Evolutionary conservation across 1,284 basidiomycete species (phyloP).

Genomic region (Austroboletus niveus): DNA sequence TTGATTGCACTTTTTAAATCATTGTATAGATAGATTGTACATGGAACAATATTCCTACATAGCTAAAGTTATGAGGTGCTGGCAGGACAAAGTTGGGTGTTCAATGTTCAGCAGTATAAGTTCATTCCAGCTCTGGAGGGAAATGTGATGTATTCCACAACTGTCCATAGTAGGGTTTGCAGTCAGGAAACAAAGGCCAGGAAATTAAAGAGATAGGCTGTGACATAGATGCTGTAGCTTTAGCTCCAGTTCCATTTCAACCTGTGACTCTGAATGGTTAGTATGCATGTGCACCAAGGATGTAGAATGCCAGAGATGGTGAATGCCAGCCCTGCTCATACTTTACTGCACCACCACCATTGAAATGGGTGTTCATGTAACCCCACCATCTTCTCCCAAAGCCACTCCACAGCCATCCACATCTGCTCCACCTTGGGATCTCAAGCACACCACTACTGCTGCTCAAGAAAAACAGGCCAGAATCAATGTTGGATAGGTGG

Average conservation of each 20-base stretch:
- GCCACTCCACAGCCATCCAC: constrained; percentile 20
- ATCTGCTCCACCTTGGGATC: constrained; percentile 30
- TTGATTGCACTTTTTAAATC: constrained; percentile 3
- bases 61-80: too few relatives aligned
- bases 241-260: background rate
- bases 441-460: constrained; percentile 28
- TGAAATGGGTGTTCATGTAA: constrained; percentile 16
- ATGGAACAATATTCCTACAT: constrained; percentile 3
- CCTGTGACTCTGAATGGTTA: background rate
- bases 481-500: constrained; percentile 19
- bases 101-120: too few relatives aligned
- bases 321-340: background rate
- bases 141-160: too few relatives aligned
- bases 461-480: constrained; percentile 31
- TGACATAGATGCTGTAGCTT: background rate
- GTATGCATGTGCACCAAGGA: background rate
- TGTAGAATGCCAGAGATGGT: too few relatives aligned
- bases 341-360: background rate
- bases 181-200: too few relatives aligned
- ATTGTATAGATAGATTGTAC: constrained; percentile 32
- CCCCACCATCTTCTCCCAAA: constrained; percentile 16
- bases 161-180: too few relatives aligned
- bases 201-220: too few relatives aligned
- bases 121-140: too few relatives aligned
- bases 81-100: too few relatives aligned